These are phyloP conservation scores for Helotiales sp. DNA, from an alignment of 2,329 filamentous ascomycete species.

Conservation along the genomic window DNA sequence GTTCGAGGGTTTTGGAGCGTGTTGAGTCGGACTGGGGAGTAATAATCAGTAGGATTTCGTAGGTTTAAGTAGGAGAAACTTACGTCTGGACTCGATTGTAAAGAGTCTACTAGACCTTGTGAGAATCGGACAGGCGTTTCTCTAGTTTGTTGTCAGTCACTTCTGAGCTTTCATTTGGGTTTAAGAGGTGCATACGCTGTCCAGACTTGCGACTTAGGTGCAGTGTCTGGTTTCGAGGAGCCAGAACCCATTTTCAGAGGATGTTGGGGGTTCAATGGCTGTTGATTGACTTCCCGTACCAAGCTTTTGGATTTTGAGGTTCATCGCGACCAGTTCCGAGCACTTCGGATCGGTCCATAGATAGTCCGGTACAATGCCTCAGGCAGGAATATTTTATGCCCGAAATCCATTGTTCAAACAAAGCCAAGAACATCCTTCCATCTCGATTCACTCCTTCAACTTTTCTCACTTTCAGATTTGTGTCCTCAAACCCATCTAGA, in stretches of 20 bases:
- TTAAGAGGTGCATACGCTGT: slow-evolving; percentile 22
- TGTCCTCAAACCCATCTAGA: no score
- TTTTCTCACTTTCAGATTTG: no score
- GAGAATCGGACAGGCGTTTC: slow-evolving; percentile 71
- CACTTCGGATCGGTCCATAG: background rate
- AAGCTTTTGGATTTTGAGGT: slow-evolving; percentile 19
- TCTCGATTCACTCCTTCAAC: no score
- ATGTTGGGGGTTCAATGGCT: slow-evolving; percentile 16
- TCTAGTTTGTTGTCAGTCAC: slow-evolving; percentile 37
- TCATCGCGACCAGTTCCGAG: slow-evolving; percentile 4
- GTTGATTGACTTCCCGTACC: background rate
- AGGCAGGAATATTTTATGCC: background rate
- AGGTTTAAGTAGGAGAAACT: background rate
- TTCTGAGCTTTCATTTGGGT: background rate
- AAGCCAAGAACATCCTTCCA: no score
- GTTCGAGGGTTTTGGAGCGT: slow-evolving; percentile 78
- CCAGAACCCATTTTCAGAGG: slow-evolving; percentile 33
- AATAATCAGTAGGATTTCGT: slow-evolving; percentile 4
- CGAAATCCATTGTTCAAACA: background rate
- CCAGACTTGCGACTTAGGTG: slow-evolving; percentile 33
- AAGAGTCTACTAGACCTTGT: slow-evolving; percentile 75
- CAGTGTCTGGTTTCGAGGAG: slow-evolving; percentile 31
- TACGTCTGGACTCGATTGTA: slow-evolving; percentile 87
- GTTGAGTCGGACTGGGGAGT: slow-evolving; percentile 78
- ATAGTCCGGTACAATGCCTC: background rate